Base-by-base conservation (phyloP, 2,329 filamentous ascomycete genomes). In the Pestalotiopsis sp. region DNA sequence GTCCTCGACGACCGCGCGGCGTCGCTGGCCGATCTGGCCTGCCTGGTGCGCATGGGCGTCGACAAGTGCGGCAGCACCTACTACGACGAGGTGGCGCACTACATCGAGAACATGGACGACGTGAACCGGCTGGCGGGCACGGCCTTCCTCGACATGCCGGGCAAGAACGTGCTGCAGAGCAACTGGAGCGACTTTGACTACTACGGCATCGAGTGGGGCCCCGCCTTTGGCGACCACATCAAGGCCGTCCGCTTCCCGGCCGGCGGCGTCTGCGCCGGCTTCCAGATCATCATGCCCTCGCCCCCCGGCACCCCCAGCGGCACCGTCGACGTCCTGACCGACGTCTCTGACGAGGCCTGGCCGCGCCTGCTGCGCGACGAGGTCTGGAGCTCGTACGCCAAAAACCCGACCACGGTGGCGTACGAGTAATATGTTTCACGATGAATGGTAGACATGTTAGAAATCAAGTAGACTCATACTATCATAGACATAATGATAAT, bases 131-230 rank as follows among this genome's bases (percentile, higher is more conserved):
- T 80, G 4, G 74, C 77, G 17, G 71, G 77, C 1, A 79, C 78
- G 1, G 78, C 77, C 17, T 80, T 81, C 66, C 66, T 80, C 5
- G 79, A 81, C 68, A 75, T 79, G 11, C 79, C 79, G 0, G 79
- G 80, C 7, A 72, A 70, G 68, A 77, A 80, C 68, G 78, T 75
- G 52, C 72, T 78, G 14, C 75, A 77, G 68, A 79, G 77, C 4
- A 79, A 77, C 5, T 81, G 78, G 79, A 68, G 75, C 31, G 75
- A 75, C 40, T 76, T 80, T 41, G 70, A 75, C 20, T 68, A 81
- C 13, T 80, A 81, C 63, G 73, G 68, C 13, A 64, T 80, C 27
- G 72, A 78, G 12, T 81, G 78, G 78, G 79, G 80, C 2, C 72
- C 76, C 20, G 31, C 73, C 7, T 38, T 80, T 7, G 76, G 76